Conservation (phyloP, 2,329 filamentous ascomycete genomes). For the Cercospora sesami region DNA sequence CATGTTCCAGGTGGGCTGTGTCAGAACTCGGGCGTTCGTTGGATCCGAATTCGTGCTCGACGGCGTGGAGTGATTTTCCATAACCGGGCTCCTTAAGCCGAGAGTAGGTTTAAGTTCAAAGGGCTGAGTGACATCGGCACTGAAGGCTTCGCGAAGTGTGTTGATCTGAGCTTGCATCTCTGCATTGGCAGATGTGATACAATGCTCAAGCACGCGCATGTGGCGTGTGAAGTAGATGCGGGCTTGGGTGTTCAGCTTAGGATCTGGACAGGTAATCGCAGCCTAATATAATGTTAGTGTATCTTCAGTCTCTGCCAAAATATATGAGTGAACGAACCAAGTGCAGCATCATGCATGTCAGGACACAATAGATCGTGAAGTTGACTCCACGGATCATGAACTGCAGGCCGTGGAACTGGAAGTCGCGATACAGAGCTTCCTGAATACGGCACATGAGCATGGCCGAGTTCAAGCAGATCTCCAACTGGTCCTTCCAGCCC, state of each 20-base stretch:
- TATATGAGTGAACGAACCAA: conserved; percentile 62
- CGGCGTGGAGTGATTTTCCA: conserved; percentile 42
- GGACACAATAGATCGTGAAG: conserved; percentile 88
- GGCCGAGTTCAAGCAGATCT: conserved; percentile 79
- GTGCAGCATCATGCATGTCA: conserved; percentile 91
- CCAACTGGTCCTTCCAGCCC: conserved; percentile 85
- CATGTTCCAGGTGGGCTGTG: conserved; percentile 28
- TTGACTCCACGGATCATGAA: conserved; percentile 94
- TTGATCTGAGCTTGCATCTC: conserved; percentile 90
- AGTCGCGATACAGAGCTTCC: conserved; percentile 75
- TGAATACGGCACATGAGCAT: conserved; percentile 83
- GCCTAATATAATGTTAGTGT: conserved; percentile 52
- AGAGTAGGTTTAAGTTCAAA: conserved; percentile 89
- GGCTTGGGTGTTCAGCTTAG: conserved; percentile 79
- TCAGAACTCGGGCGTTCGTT: conserved; percentile 15
- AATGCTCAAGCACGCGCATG: conserved; percentile 89
- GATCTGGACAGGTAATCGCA: conserved; percentile 88
- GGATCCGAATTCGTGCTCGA: conserved; percentile 24
- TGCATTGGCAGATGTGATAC: conserved; percentile 75
- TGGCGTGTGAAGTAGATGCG: conserved; percentile 87
- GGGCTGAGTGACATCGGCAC: conserved; percentile 76
- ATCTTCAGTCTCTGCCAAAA: neutral
- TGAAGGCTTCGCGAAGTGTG: conserved; percentile 85
- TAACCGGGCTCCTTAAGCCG: conserved; percentile 63
- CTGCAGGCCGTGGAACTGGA: conserved; percentile 75